A percentile compares a stretch with the other conserved stretches of the same genome.
phyloP scores from a whole-genome alignment of 2,329 filamentous ascomycete genomes.

The Tolypocladium tropicale region DNA sequence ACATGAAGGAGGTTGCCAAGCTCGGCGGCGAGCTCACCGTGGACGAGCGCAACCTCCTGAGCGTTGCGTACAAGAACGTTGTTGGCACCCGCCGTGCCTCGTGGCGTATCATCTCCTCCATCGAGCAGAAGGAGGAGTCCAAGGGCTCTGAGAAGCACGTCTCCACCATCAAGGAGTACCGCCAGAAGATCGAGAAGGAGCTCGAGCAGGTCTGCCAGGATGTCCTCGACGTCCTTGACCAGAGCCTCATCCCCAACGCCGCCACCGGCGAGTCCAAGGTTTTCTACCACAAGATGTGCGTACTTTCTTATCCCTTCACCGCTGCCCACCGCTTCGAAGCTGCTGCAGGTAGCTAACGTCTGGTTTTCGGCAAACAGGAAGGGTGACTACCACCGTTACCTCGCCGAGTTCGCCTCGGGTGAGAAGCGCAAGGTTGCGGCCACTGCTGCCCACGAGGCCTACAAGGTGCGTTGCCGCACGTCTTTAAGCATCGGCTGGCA shows the following conservation, averaged over 20 bases:
- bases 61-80: slow-evolving; percentile 99
- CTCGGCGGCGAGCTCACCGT: slow-evolving; percentile 71
- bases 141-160: slow-evolving; percentile 97
- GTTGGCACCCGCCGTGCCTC: slow-evolving; percentile 96
- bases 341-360: slow-evolving; percentile 1
- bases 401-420: slow-evolving; percentile 85
- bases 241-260: slow-evolving; percentile 89
- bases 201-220: slow-evolving; percentile 98
- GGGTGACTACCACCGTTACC: slow-evolving; percentile 93
- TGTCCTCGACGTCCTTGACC: slow-evolving; percentile 88
- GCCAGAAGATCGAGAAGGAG: slow-evolving; percentile 95
- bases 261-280: slow-evolving; percentile 98
- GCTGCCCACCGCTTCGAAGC: background rate
- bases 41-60: slow-evolving; percentile 97
- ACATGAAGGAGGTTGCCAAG: slow-evolving; percentile 99
- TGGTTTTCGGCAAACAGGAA: slow-evolving; percentile 51
- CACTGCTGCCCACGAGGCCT: slow-evolving; percentile 82
- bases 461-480: slow-evolving; percentile 62
- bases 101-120: slow-evolving; percentile 99
- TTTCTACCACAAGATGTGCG: slow-evolving; percentile 99
- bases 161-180: slow-evolving; percentile 88
- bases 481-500: too few species aligned
- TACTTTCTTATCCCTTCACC: slow-evolving; percentile 13
- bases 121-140: slow-evolving; percentile 99
- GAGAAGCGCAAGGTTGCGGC: slow-evolving; percentile 88